Conservation (phyloP, 495 filamentous ascomycete genomes). For the Cercophora samala region DNA sequence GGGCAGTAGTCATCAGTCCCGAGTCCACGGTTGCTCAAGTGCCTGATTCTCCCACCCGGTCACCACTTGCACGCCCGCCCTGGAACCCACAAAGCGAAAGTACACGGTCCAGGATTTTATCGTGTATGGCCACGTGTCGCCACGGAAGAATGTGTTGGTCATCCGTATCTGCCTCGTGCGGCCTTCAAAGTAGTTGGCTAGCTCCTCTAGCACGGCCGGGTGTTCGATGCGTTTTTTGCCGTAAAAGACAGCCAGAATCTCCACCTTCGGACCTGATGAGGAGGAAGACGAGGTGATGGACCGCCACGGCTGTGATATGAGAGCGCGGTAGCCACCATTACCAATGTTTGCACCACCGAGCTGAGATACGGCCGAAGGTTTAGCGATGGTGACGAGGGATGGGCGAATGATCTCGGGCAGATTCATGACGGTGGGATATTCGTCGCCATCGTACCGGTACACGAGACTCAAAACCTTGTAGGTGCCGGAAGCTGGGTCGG, state of each 20-base stretch:
- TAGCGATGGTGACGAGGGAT: slow-evolving; percentile 1
- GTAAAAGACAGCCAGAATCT: slow-evolving; percentile 28
- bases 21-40: slow-evolving; percentile 29
- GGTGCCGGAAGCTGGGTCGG: slow-evolving; percentile 23
- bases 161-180: slow-evolving; percentile 27
- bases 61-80: slow-evolving; percentile 24
- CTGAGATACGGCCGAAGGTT: slow-evolving; percentile 7
- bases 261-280: slow-evolving; percentile 16
- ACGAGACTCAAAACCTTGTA: slow-evolving; percentile 26
- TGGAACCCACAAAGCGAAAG: slow-evolving; percentile 26
- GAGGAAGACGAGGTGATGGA: slow-evolving; percentile 1
- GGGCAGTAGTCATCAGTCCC: slow-evolving; percentile 6
- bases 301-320: slow-evolving; percentile 17
- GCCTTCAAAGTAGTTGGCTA: slow-evolving; percentile 26
- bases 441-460: slow-evolving; percentile 24
- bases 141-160: slow-evolving; percentile 28
- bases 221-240: slow-evolving; percentile 25
- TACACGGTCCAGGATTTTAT: slow-evolving; percentile 30
- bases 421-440: slow-evolving; percentile 10
- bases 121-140: slow-evolving; percentile 25
- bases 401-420: slow-evolving; percentile 7
- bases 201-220: slow-evolving; percentile 23
- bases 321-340: not conserved
- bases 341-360: not conserved
- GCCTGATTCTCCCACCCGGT: slow-evolving; percentile 32